Evolutionary conservation across 2,329 filamentous ascomycete genomes (phyloP).

Genomic region (Paecilomyces formosus): DNA sequence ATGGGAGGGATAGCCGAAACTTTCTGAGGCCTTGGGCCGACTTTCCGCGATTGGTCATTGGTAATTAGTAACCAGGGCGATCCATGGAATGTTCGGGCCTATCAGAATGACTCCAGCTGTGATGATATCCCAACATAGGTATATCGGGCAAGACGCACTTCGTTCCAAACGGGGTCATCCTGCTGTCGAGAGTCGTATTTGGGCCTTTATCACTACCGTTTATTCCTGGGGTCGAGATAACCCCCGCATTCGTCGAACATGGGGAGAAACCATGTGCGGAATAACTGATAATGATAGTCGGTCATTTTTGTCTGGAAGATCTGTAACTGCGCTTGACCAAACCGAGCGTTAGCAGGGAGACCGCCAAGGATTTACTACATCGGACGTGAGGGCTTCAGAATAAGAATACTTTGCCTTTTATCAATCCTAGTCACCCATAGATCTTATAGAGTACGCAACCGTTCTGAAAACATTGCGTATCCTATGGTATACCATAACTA

Average conservation of each 20-base stretch:
- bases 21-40: not conserved
- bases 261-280: not conserved
- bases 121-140: not conserved
- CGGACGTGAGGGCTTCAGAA: too few relatives aligned
- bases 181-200: not conserved
- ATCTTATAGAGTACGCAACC: too few relatives aligned
- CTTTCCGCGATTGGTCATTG: not conserved
- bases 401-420: too few relatives aligned
- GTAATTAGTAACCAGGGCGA: not conserved
- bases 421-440: too few relatives aligned
- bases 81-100: too few relatives aligned
- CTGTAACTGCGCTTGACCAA: too few relatives aligned
- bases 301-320: too few relatives aligned
- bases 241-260: not conserved
- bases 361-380: too few relatives aligned
- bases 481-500: too few relatives aligned
- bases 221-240: not conserved
- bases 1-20: not conserved
- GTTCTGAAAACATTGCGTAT: too few relatives aligned
- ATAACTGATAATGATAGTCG: not conserved
- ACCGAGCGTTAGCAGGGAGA: too few relatives aligned
- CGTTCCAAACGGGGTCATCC: not conserved
- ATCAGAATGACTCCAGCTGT: not conserved
- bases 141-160: not conserved
- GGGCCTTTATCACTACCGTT: not conserved